Conservation (phyloP, 768 basidiomycete genomes). For the Rhizopogon roseolus region DNA sequence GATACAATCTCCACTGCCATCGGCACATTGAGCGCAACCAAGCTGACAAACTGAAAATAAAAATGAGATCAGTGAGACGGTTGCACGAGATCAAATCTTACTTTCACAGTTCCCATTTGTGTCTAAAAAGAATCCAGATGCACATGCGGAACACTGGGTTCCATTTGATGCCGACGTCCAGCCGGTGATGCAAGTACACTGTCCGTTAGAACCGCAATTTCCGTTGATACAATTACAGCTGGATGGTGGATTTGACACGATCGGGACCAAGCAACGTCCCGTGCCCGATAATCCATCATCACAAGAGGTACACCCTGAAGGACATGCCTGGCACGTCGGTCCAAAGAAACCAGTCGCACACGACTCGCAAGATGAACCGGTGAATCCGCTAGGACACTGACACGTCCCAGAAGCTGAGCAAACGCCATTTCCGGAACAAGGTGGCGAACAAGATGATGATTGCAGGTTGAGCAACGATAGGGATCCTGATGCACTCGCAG, state of each 20-base stretch:
- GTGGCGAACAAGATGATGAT: constrained; percentile 68
- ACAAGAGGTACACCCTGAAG: constrained; percentile 62
- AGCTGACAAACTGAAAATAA: constrained; percentile 55
- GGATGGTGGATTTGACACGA: constrained; percentile 47
- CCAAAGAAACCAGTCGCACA: constrained; percentile 78
- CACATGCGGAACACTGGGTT: constrained; percentile 73
- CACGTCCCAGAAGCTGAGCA: constrained; percentile 73
- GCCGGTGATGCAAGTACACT: constrained; percentile 73
- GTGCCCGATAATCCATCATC: constrained; percentile 78
- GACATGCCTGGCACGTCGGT: constrained; percentile 63
- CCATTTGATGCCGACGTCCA: constrained; percentile 71
- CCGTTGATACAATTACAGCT: constrained; percentile 85
- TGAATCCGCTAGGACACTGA: constrained; percentile 68
- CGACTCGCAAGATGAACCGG: constrained; percentile 73
- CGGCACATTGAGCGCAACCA: constrained; percentile 68
- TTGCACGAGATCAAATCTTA: constrained; percentile 23
- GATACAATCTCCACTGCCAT: constrained; percentile 64
- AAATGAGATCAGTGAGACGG: neutral
- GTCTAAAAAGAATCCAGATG: constrained; percentile 68
- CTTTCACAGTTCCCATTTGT: constrained; percentile 71
- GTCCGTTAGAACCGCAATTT: constrained; percentile 59
- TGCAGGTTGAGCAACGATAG: constrained; percentile 68
- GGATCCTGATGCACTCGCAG: constrained; percentile 39
- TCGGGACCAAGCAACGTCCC: constrained; percentile 60
- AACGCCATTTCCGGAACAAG: constrained; percentile 68